Base-by-base conservation (phyloP, 2,329 filamentous ascomycete genomes). In the Fusarium dimerum region DNA sequence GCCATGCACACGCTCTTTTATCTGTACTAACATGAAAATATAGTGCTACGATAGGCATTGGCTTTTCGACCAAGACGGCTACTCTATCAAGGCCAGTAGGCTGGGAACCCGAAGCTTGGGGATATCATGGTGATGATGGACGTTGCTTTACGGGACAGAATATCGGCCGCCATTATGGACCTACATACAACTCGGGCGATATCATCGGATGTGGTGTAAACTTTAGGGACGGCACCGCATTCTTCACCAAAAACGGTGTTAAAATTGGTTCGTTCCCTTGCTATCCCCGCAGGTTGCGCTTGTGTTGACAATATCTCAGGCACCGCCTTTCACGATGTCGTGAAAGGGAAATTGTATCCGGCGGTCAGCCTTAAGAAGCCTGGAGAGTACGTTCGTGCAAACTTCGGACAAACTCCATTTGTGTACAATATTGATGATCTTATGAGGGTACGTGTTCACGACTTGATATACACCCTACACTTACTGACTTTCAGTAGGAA, bases 371-470 rank as follows among this genome's bases (percentile, higher is more conserved):
- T 89, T 47, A 88, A 87, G 66, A 86, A 82, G 65, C 70, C 78
- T 1, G 82, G 83, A 42, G 85, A 88, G 63, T 78, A 83, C 59
- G 68, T 88, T 52, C 73, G 77, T 54, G 82, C 78, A 59, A 89
- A 89, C 65, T 88, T 89, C 72, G 85, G 85, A 43, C 84, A 87
- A 70, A 82, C 81, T 48, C 88, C 89, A 4, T 97, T 97, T 70
- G 81, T 90, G 42, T 99, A 88, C 73, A 90, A 97, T 69, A 97
- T 99, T 62, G 90, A 97, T 71, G 82, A 83, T 54, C 83, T 94
- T 79, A 87, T 96, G 76, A 82, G 81, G 77, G 89, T 89, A 79
- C 65, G 81, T 64, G 38, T 51, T 36, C 39, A 32, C 11, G 45
- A 41, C 38, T 42, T 15, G 41, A 26, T 30, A 26, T 30, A 7